These are phyloP conservation scores for Azolla pinnata DNA, from an alignment of 75 land plant species.

Conservation along the genomic window DNA sequence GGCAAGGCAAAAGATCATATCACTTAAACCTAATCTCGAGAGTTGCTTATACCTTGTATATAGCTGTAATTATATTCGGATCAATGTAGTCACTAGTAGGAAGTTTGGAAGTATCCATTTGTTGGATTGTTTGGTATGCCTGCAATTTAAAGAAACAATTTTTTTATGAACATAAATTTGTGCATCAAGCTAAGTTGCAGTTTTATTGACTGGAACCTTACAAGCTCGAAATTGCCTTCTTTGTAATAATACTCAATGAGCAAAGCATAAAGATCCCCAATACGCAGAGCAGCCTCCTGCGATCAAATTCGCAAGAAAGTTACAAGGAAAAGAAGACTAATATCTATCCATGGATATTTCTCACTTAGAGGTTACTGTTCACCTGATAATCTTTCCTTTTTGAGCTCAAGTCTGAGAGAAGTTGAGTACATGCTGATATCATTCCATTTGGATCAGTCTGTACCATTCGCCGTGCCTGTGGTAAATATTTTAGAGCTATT, in stretches of 20 bases:
- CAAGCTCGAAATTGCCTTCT: slow-evolving; percentile 24
- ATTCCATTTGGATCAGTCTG: slow-evolving; percentile 27
- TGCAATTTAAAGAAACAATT: slow-evolving; percentile 4
- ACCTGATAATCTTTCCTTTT: slow-evolving; percentile 15
- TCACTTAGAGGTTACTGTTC: too few relatives aligned
- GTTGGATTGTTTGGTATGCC: slow-evolving; percentile 23
- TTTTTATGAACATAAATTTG: not conserved
- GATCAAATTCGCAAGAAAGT: not conserved
- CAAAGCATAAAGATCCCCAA: slow-evolving; percentile 32
- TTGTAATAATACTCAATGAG: slow-evolving; percentile 26
- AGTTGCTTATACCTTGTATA: slow-evolving; percentile 25
- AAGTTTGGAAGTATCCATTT: slow-evolving; percentile 17
- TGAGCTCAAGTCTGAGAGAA: slow-evolving; percentile 12
- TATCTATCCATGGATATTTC: too few relatives aligned
- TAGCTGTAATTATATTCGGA: slow-evolving; percentile 15
- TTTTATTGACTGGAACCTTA: not conserved
- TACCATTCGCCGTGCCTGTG: slow-evolving; percentile 27
- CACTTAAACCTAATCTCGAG: too few relatives aligned
- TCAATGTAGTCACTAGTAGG: slow-evolving; percentile 20
- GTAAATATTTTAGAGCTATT: too few relatives aligned
- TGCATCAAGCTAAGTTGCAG: not conserved
- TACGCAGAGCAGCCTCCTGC: slow-evolving; percentile 17
- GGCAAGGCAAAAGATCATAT: too few relatives aligned
- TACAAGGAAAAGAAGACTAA: not conserved
- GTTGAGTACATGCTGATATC: slow-evolving; percentile 24